Evolutionary conservation across 495 filamentous ascomycete species (phyloP).

Genomic region (Penicillium subrubescens): DNA sequence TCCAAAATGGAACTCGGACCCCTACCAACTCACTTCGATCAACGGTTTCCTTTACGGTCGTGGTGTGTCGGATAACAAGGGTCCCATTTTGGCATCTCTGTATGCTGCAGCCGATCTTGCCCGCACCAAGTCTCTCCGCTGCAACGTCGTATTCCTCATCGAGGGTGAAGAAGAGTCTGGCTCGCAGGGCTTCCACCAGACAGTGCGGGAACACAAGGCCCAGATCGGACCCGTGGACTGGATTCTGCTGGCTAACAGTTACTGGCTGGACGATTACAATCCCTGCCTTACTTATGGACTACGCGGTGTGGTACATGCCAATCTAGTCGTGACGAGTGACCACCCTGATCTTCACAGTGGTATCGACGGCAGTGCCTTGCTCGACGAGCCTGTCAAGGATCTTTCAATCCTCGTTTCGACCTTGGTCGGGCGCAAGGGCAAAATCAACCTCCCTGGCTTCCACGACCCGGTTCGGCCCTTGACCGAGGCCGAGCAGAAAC

Average conservation of each 20-base stretch:
- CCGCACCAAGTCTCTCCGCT: slow-evolving; percentile 72
- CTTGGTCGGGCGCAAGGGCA: slow-evolving; percentile 66
- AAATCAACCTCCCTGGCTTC: slow-evolving; percentile 71
- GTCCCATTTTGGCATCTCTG: slow-evolving; percentile 86
- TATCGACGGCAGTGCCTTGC: slow-evolving; percentile 85
- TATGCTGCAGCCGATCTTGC: slow-evolving; percentile 89
- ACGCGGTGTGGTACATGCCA: slow-evolving; percentile 93
- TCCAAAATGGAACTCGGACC: slow-evolving; percentile 79
- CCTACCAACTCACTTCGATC: slow-evolving; percentile 80
- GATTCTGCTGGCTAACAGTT: slow-evolving; percentile 93
- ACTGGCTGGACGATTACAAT: slow-evolving; percentile 95
- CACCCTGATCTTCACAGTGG: slow-evolving; percentile 92
- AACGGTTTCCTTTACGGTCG: slow-evolving; percentile 97
- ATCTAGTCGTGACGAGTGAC: slow-evolving; percentile 78
- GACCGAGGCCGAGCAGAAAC: slow-evolving; percentile 72
- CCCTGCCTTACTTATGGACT: slow-evolving; percentile 95
- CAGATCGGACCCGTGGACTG: slow-evolving; percentile 89
- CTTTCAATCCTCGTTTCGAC: slow-evolving; percentile 77
- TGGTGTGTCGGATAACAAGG: slow-evolving; percentile 96
- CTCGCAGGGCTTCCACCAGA: slow-evolving; percentile 82
- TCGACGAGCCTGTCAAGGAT: slow-evolving; percentile 90
- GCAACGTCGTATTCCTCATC: slow-evolving; percentile 89
- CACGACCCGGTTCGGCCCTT: slow-evolving; percentile 79
- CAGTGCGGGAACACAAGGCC: slow-evolving; percentile 74
- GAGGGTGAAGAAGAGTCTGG: slow-evolving; percentile 98